Conservation (phyloP, 495 filamentous ascomycete genomes). For the Talaromyces proteolyticus region DNA sequence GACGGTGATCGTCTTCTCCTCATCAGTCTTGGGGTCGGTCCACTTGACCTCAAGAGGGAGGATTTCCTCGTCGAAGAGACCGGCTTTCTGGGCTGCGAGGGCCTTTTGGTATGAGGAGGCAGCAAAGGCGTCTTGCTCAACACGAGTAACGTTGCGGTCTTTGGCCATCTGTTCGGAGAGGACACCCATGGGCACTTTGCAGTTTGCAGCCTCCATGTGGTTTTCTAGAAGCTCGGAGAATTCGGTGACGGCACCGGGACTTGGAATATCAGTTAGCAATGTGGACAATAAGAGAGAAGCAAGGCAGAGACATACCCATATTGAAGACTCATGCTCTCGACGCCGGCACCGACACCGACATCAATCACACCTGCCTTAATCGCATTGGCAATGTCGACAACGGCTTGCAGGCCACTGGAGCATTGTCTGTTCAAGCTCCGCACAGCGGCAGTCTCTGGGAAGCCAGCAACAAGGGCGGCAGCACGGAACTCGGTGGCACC, state of each 20-base stretch:
- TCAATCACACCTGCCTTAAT: constrained; percentile 91
- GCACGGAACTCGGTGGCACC: constrained; percentile 97
- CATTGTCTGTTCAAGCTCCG: constrained; percentile 90
- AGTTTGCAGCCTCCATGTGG: constrained; percentile 81
- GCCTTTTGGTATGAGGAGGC: constrained; percentile 89
- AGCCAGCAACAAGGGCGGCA: constrained; percentile 84
- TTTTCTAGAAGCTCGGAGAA: constrained; percentile 89
- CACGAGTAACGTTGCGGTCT: constrained; percentile 65
- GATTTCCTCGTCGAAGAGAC: constrained; percentile 93
- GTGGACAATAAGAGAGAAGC: neutral
- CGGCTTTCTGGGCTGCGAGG: constrained; percentile 72
- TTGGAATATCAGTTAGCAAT: constrained; percentile 16
- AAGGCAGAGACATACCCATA: constrained; percentile 59
- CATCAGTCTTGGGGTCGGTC: constrained; percentile 85
- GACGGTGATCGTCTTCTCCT: constrained; percentile 80
- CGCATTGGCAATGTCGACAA: constrained; percentile 87
- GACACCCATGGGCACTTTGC: constrained; percentile 96
- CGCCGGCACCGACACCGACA: constrained; percentile 87
- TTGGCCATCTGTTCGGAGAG: constrained; percentile 94
- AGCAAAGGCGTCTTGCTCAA: constrained; percentile 81
- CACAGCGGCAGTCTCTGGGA: constrained; percentile 77
- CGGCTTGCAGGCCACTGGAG: constrained; percentile 81
- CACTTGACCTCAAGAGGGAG: constrained; percentile 73
- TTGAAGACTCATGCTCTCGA: constrained; percentile 94
- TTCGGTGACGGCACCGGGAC: constrained; percentile 82